A percentile compares a stretch with the other conserved stretches of the same genome.
phyloP scores from a whole-genome alignment of 2,329 filamentous ascomycete species.

The Fusarium xyrophilum region DNA sequence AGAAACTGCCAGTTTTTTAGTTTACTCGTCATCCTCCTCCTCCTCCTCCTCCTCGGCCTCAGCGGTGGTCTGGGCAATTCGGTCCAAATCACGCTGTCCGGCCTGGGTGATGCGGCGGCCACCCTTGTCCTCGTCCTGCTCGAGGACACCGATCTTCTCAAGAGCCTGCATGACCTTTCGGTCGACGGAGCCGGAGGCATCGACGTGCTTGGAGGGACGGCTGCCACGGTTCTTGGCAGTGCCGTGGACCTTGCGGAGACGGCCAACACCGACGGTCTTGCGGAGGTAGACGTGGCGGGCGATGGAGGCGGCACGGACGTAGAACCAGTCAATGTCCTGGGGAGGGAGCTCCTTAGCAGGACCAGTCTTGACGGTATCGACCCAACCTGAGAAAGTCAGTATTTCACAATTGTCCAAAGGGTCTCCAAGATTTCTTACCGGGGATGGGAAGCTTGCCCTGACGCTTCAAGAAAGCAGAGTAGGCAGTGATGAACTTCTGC shows the following conservation, averaged over 20 bases:
- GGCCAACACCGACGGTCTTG: conserved; percentile 98
- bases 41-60: conserved; percentile 74
- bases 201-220: conserved; percentile 91
- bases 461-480: conserved; percentile 89
- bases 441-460: conserved; percentile 92
- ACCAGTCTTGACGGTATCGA: conserved; percentile 99
- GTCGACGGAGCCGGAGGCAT: conserved; percentile 94
- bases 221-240: conserved; percentile 96
- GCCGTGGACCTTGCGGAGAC: conserved; percentile 95
- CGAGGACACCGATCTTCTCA: conserved; percentile 98
- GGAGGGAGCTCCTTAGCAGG: conserved; percentile 96
- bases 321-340: conserved; percentile 98
- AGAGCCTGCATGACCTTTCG: conserved; percentile 97
- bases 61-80: conserved; percentile 81
- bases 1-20: conserved; percentile 48
- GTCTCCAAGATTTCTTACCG: conserved; percentile 74
- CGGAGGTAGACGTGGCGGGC: conserved; percentile 99
- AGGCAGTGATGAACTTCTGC: conserved; percentile 88
- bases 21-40: conserved; percentile 71
- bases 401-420: neutral
- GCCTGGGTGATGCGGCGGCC: conserved; percentile 97
- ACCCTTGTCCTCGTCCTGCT: conserved; percentile 98
- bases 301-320: conserved; percentile 88
- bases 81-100: conserved; percentile 99
- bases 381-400: conserved; percentile 74